phyloP scores from a whole-genome alignment of 2,329 filamentous ascomycete genomes.

The Apiospora arundinis region DNA sequence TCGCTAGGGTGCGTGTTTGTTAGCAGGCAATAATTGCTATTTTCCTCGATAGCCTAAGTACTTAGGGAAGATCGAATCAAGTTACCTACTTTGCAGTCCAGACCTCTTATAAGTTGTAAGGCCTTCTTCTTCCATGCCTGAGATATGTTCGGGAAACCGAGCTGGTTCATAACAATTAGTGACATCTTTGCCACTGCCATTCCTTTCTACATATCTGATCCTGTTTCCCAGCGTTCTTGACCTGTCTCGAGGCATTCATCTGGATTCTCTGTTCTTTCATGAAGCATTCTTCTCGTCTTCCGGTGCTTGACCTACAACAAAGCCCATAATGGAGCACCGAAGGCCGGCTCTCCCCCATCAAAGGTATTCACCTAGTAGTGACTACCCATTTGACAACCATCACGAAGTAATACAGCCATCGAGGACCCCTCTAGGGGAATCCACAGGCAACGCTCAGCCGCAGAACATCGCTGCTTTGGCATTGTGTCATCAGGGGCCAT shows the following conservation, averaged over 20 bases:
- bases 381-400: conserved; percentile 53
- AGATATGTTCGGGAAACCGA: conserved; percentile 31
- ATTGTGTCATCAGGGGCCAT: conserved; percentile 52
- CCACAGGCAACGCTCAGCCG: conserved; percentile 58
- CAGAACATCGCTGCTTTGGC: conserved; percentile 45
- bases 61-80: conserved; percentile 14
- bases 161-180: conserved; percentile 35
- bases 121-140: conserved; percentile 42
- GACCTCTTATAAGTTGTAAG: conserved; percentile 41
- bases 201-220: conserved; percentile 45
- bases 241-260: conserved; percentile 38
- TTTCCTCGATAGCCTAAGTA: conserved; percentile 25
- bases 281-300: conserved; percentile 40
- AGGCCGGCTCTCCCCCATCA: conserved; percentile 58
- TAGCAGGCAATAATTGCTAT: conserved; percentile 33
- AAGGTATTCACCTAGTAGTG: conserved; percentile 54
- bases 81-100: not conserved
- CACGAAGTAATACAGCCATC: conserved; percentile 46
- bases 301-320: conserved; percentile 29
- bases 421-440: conserved; percentile 57
- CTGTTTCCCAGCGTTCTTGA: conserved; percentile 43
- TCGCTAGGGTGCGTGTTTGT: conserved; percentile 31
- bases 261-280: conserved; percentile 40
- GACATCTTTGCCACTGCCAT: conserved; percentile 43
- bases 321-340: conserved; percentile 46